Percentiles rank a stretch among this genome's conserved stretches.
Evolutionary conservation across 345 rosid genomes (phyloP).

Genomic region (Laguncularia racemosa): DNA sequence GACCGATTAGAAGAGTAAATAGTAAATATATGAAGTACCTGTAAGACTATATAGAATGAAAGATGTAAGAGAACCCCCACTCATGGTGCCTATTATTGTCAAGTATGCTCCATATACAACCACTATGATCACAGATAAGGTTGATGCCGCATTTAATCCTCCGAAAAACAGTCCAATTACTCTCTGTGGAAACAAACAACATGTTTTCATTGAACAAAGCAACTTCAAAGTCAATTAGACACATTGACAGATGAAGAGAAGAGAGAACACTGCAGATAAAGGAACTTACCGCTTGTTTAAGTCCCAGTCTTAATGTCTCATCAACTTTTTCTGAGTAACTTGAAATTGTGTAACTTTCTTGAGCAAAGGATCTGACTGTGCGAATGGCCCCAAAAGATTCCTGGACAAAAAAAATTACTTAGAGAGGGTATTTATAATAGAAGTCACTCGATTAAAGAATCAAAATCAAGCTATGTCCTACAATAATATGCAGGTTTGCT

Average conservation of each 20-base stretch:
- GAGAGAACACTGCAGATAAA: not conserved
- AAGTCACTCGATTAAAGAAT: not conserved
- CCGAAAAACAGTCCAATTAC: slow-evolving; percentile 71
- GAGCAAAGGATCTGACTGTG: slow-evolving; percentile 92
- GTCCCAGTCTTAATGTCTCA: slow-evolving; percentile 79
- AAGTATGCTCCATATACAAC: slow-evolving; percentile 85
- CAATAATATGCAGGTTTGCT: too few species aligned
- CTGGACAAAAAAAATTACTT: slow-evolving; percentile 26
- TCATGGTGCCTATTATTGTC: slow-evolving; percentile 78
- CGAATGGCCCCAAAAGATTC: slow-evolving; percentile 96
- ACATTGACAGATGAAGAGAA: slow-evolving; percentile 3
- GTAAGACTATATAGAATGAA: slow-evolving; percentile 97
- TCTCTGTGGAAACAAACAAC: slow-evolving; percentile 28
- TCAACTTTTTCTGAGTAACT: slow-evolving; percentile 77
- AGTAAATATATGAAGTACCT: slow-evolving; percentile 28
- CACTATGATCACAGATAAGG: slow-evolving; percentile 67
- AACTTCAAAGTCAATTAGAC: not conserved
- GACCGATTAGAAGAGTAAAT: not conserved
- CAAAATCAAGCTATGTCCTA: too few species aligned
- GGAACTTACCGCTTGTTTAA: slow-evolving; percentile 75
- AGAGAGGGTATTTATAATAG: not conserved
- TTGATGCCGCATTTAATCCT: slow-evolving; percentile 82
- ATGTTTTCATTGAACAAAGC: not conserved
- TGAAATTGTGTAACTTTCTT: slow-evolving; percentile 61
- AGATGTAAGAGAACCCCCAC: slow-evolving; percentile 85